Conservation (phyloP, 176 grass and related monocot species). For the Rhipidocladum racemiflorum region DNA sequence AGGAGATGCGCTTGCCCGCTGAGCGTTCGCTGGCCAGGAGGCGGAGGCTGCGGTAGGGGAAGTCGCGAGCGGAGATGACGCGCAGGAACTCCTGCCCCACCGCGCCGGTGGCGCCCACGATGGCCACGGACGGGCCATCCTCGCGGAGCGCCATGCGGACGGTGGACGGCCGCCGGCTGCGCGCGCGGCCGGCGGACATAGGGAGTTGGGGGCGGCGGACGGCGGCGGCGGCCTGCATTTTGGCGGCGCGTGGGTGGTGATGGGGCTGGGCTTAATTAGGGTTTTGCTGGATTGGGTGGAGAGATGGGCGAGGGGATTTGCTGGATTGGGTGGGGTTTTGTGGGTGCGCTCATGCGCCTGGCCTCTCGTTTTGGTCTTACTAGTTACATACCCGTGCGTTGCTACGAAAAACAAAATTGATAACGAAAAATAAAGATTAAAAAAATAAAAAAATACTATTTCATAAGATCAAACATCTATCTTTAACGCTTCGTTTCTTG, state of each 20-base stretch:
- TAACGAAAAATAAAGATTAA: too few species aligned
- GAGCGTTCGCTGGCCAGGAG: slow-evolving; percentile 85
- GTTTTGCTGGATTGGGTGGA: slow-evolving; percentile 25
- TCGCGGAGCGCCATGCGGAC: slow-evolving; percentile 79
- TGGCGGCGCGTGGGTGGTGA: background rate
- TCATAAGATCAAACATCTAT: too few species aligned
- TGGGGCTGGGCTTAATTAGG: slow-evolving; percentile 14
- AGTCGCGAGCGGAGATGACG: slow-evolving; percentile 72
- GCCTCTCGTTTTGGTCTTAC: slow-evolving; percentile 6
- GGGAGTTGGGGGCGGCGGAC: slow-evolving; percentile 42
- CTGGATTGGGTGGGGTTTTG: slow-evolving; percentile 15
- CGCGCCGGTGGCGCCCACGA: slow-evolving; percentile 90
- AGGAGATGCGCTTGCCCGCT: slow-evolving; percentile 63
- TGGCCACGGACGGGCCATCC: slow-evolving; percentile 72
- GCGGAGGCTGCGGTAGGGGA: slow-evolving; percentile 74
- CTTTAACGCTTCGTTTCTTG: too few species aligned
- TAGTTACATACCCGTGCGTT: too few species aligned
- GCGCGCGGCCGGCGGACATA: background rate
- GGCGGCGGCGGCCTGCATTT: slow-evolving; percentile 66
- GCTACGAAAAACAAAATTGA: too few species aligned
- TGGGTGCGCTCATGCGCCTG: background rate
- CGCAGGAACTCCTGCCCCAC: slow-evolving; percentile 93
- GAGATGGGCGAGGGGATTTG: background rate
- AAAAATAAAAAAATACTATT: too few species aligned
- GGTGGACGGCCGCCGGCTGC: slow-evolving; percentile 23